Base-by-base conservation (phyloP, 129 eudicot genomes). In the Smallanthus sonchifolius region DNA sequence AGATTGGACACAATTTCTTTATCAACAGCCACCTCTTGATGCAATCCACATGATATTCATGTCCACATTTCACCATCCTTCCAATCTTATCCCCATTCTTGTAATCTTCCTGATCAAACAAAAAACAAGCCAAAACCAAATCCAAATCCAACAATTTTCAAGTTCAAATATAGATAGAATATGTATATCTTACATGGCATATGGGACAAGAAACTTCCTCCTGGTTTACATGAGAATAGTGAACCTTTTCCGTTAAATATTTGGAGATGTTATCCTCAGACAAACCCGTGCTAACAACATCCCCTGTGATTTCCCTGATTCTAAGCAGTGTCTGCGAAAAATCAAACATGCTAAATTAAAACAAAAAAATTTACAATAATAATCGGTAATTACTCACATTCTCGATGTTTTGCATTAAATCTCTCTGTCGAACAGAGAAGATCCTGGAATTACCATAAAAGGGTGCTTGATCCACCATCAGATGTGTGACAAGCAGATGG, bases 1-100 rank as follows among this genome's bases (percentile, higher is more conserved):
- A 88, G 36, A 88, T 78, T 44, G 93, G 89, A 76, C 93, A 88
- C 40, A 75, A 44, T 60, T 88, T 88, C 84, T 88, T 88, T 77
- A 72, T 70, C 66, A 65, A 19, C 76, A 85, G 57, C 93, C 93
- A 88, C 67, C 75, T 88, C 62, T 54, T 83, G 69, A 87, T 80
- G 74, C 93, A 87, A 38, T 69, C 78, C 67, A 66, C 83, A 35
- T 87, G 89, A 71, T 74, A 87, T 15, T 73, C 87, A 77, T 87
- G 93, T 44, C 87, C 83, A 39, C 93, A 88, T 47, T 40, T 83
- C 57, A 65, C 81, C 84, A 83, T 47, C 54, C 10, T 80, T 70
- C 90, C 90, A 24, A 83, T 70, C 39, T 49, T 55, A 56, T 80
- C 85, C 17, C 70, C 90, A 49, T 69, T 39, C 47, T 73, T 65